Evolutionary conservation across 495 filamentous ascomycete species (phyloP).

Genomic region (Neurospora intermedia): DNA sequence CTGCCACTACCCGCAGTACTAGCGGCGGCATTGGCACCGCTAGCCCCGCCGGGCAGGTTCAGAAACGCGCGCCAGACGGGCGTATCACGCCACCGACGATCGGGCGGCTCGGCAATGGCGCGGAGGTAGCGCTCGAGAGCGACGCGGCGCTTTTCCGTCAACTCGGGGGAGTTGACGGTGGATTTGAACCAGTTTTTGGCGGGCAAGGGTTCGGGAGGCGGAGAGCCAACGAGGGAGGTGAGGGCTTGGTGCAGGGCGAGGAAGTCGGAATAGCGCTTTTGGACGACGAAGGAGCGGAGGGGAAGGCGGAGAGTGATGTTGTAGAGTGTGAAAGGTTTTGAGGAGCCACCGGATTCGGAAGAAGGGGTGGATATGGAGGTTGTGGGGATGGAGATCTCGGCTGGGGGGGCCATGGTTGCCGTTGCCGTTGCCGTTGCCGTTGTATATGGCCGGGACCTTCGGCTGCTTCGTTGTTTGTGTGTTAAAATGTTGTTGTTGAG

Average conservation of each 20-base stretch:
- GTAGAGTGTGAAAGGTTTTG: conserved; percentile 86
- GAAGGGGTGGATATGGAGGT: conserved; percentile 47
- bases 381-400: conserved; percentile 73
- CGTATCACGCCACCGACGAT: conserved; percentile 77
- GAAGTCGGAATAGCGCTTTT: conserved; percentile 96
- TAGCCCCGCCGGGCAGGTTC: conserved; percentile 29
- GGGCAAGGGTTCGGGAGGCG: conserved; percentile 56
- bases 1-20: conserved; percentile 24
- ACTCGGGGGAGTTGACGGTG: conserved; percentile 61
- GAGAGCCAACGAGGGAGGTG: conserved; percentile 45
- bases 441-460: neutral
- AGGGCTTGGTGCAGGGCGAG: conserved; percentile 61
- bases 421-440: neutral
- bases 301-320: conserved; percentile 83
- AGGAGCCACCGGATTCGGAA: conserved; percentile 73
- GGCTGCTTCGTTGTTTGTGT: neutral
- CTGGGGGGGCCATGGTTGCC: conserved; percentile 55
- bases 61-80: conserved; percentile 78
- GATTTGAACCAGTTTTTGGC: conserved; percentile 77
- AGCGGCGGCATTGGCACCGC: conserved; percentile 24
- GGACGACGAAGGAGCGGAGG: conserved; percentile 74
- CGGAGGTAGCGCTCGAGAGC: conserved; percentile 74
- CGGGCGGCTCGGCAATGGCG: conserved; percentile 63
- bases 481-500: neutral
- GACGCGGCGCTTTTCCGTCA: conserved; percentile 68